Evolutionary conservation across 192 early-diverging fungal genomes (phyloP).

Genomic region (Mortierella claussenii): DNA sequence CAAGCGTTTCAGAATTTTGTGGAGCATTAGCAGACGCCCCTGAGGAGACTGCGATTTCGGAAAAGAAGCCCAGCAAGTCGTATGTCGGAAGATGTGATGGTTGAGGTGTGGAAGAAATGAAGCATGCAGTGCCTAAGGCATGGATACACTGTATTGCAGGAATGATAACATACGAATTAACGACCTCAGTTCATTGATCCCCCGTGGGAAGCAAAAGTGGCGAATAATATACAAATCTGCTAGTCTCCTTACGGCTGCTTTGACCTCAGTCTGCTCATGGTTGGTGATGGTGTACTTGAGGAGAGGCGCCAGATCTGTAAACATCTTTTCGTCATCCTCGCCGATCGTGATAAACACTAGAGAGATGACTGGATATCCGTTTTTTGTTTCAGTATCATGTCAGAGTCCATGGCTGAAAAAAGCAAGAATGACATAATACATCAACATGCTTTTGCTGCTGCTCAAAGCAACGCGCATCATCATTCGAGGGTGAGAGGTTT

Average conservation of each 20-base stretch:
- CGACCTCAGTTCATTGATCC: no score
- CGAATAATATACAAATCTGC: no score
- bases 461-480: no score
- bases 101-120: conserved; percentile 50
- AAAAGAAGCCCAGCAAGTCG: conserved; percentile 51
- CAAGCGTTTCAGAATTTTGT: conserved; percentile 32
- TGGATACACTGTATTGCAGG: conserved; percentile 49
- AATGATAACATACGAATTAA: not conserved
- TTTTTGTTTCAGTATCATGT: no score
- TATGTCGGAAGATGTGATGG: conserved; percentile 48
- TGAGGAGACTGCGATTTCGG: conserved; percentile 43
- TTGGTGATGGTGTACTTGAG: conserved; percentile 60
- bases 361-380: conserved; percentile 57
- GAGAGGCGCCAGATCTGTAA: conserved; percentile 54
- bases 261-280: conserved; percentile 56
- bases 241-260: conserved; percentile 52
- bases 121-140: conserved; percentile 41
- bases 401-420: no score
- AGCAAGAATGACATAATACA: conserved; percentile 4
- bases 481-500: no score
- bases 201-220: no score
- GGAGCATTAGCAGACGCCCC: conserved; percentile 46
- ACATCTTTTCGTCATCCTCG: conserved; percentile 61
- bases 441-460: no score
- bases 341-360: conserved; percentile 62